Evolutionary conservation across 1,284 basidiomycete species (phyloP).

Genomic region (Cerrena zonata): DNA sequence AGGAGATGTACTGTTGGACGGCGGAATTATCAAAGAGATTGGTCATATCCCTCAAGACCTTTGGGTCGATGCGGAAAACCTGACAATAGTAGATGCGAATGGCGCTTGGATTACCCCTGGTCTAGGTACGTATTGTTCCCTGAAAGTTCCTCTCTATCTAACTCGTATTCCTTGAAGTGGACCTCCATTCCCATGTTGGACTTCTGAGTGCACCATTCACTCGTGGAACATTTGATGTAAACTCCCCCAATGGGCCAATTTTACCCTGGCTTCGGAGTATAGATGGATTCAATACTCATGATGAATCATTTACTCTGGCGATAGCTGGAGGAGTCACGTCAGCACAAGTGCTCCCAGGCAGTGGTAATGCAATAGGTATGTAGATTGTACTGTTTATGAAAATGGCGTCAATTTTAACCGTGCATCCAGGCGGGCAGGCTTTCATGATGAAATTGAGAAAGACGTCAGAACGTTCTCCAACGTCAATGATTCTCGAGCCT

Average conservation of each 20-base stretch:
- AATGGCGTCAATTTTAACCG: neutral
- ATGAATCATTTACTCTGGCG: conserved; percentile 36
- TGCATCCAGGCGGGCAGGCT: conserved; percentile 36
- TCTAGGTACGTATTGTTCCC: conserved; percentile 36
- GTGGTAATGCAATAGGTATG: conserved; percentile 27
- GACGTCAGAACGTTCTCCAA: conserved; percentile 38
- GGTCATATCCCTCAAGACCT: conserved; percentile 44
- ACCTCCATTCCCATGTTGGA: conserved; percentile 78
- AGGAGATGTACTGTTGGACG: conserved; percentile 56
- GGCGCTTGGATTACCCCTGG: conserved; percentile 69
- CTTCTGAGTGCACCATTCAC: conserved; percentile 52
- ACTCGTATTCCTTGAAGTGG: conserved; percentile 37
- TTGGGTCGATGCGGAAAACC: conserved; percentile 31
- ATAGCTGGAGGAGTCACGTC: conserved; percentile 47
- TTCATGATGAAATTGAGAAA: conserved; percentile 49
- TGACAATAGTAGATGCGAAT: conserved; percentile 49
- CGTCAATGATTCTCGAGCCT: conserved; percentile 43
- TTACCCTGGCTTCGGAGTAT: conserved; percentile 39
- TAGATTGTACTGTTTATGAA: neutral
- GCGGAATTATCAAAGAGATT: conserved; percentile 51
- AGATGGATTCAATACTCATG: conserved; percentile 47
- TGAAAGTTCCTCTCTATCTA: neutral
- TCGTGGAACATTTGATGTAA: conserved; percentile 46
- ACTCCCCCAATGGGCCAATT: conserved; percentile 51
- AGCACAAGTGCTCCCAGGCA: conserved; percentile 34